Base-by-base conservation (phyloP, 1,139 yeast genomes). In the Starmera stellimalicola region DNA sequence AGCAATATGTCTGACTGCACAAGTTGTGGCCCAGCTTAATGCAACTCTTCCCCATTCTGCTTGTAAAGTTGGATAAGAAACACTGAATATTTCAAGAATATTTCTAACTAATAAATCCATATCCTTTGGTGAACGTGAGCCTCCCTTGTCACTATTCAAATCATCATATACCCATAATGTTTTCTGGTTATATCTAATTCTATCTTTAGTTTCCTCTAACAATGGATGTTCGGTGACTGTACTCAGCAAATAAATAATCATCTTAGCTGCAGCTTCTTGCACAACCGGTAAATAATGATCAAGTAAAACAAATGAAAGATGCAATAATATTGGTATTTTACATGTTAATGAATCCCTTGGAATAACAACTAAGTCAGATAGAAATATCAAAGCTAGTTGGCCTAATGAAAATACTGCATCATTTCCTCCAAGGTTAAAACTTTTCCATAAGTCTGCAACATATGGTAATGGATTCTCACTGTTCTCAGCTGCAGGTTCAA, bases 1-100 rank as follows among this genome's bases (percentile, higher is more conserved):
- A 0, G 99, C 98, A 50, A 91, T 74, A 54, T 93, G 99, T 48
- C 97, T 70, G 0, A 91, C 98, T 3, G 97, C 94, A 61, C 98
- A 91, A 1, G 95, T 78, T 0, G 98, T 91, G 0, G 98, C 97
- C 98, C 98, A 93, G 26, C 70, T 68, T 31, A 93, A 63, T 0
- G 97, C 84, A 2, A 75, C 76, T 31, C 80, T 63, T 33, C 94
- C 80, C 98, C 98, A 85, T 35, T 78, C 80, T 33, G 71, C 72
- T 48, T 80, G 93, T 18, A 88, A 60, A 4, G 65, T 67, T 1
- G 77, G 74, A 7, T 60, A 55, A 1, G 58, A 45, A 0, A 63
- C 63, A 4, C 68, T 52, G 48, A 87, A 75, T 2, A 82, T 67
- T 19, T 68, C 70, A 26, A 87, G 52, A 3, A 81, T 66, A 37